phyloP scores from a whole-genome alignment of 805 yeast species.

The Nakazawaea siamensis region DNA sequence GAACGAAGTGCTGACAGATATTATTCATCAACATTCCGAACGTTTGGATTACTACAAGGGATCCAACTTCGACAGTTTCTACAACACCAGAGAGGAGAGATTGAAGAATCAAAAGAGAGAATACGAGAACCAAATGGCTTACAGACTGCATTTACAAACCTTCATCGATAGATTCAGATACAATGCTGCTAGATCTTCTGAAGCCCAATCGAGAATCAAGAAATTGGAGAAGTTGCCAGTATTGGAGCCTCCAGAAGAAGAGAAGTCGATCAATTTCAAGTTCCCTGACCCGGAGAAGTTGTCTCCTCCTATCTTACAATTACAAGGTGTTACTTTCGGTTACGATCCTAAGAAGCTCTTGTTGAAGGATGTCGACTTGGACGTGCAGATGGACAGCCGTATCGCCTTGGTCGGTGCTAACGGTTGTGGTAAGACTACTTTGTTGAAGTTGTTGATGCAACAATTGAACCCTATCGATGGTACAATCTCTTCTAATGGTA shows the following conservation, averaged over 20 bases:
- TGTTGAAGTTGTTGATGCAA: conserved; percentile 81
- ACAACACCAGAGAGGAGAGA: conserved; percentile 91
- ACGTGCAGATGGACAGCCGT: conserved; percentile 89
- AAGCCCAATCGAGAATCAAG: conserved; percentile 96
- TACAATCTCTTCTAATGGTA: conserved; percentile 67
- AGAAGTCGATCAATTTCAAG: conserved; percentile 71
- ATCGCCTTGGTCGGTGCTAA: conserved; percentile 98
- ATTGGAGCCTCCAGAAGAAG: conserved; percentile 92
- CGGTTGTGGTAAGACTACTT: conserved; percentile 98
- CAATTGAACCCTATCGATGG: conserved; percentile 71
- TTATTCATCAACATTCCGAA: conserved; percentile 95
- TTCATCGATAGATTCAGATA: conserved; percentile 95
- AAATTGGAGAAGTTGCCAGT: conserved; percentile 91
- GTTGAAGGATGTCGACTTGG: conserved; percentile 73
- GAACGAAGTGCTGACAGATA: conserved; percentile 97
- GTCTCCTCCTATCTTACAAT: conserved; percentile 89
- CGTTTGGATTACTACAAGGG: conserved; percentile 94
- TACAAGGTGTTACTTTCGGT: conserved; percentile 82
- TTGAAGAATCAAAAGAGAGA: conserved; percentile 88
- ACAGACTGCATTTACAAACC: conserved; percentile 85
- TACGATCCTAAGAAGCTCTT: conserved; percentile 60
- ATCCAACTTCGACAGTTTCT: conserved; percentile 87
- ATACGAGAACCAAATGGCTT: conserved; percentile 96
- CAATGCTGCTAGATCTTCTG: conserved; percentile 95
- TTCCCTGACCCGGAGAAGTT: conserved; percentile 93